A percentile compares a stretch with the other conserved stretches of the same genome.
These are phyloP conservation scores for Mortierella sp. DNA, from an alignment of 371 early-diverging fungal genomes.

Conservation along the genomic window DNA sequence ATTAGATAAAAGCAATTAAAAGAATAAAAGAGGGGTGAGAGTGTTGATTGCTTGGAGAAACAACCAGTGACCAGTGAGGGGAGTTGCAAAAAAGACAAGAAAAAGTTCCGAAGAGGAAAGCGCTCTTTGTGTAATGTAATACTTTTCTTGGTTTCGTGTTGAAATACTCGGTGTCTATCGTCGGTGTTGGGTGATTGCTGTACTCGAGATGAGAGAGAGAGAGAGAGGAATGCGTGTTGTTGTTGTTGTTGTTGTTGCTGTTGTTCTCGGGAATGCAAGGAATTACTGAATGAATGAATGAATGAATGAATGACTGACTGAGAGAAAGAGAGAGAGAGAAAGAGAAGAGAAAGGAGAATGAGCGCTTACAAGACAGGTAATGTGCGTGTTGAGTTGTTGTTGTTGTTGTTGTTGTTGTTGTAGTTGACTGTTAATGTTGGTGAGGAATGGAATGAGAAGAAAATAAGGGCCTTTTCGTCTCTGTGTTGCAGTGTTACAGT, in stretches of 20 bases:
- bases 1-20: not conserved
- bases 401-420: no score
- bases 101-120: not conserved
- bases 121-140: not conserved
- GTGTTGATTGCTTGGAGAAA: not conserved
- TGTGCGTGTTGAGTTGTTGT: no score
- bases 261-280: not conserved
- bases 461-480: no score
- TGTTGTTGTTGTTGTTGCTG: not conserved
- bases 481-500: no score
- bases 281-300: not conserved
- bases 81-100: not conserved
- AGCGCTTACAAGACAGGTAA: not conserved
- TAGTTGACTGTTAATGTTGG: no score
- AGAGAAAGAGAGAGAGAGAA: not conserved
- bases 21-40: not conserved
- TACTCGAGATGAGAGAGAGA: no score
- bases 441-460: no score
- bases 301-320: not conserved
- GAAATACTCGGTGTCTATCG: no score
- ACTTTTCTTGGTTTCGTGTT: no score
- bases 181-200: no score
- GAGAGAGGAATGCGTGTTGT: not conserved
- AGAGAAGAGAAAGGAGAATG: conserved; percentile 3
- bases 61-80: not conserved